Base-by-base conservation (phyloP, 2,329 filamentous ascomycete genomes). In the Macrophomina pseudophaseolina region DNA sequence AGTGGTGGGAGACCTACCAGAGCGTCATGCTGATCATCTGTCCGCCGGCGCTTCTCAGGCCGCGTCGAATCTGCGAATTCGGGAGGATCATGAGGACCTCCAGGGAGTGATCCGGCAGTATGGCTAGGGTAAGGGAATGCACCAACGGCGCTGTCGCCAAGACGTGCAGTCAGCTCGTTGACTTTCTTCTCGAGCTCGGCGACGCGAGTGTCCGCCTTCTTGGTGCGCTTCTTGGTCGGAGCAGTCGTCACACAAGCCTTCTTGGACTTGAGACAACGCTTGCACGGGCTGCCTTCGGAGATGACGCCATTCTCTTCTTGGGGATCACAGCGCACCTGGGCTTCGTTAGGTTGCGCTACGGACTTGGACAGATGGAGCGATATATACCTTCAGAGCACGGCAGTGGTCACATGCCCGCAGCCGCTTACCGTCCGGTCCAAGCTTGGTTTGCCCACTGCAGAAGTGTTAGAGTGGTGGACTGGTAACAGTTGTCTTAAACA, bases 151-250 rank as follows among this genome's bases (percentile, higher is more conserved):
- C 18, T 38, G 49, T 66, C 88, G 53, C 92, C 89, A 70, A 97
- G 76, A 42, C 88, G 93, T 6, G 92, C 91, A 7, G 92, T 97
- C 75, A 97, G 77, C 8, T 91, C 91, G 81, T 97, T 93, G 70
- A 97, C 94, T 82, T 96, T 96, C 83, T 90, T 93, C 82, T 97
- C 93, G 62, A 97, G 84, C 81, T 97, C 93, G 8, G 93, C 91
- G 12, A 97, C 93, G 62, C 93, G 86, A 70, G 88, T 94, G 76
- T 97, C 94, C 64, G 92, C 93, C 83, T 97, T 97, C 83, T 94
- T 97, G 81, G 94, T 92, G 52, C 93, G 85, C 80, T 96, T 97
- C 48, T 92, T 80, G 14, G 84, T 88, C 0, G 87, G 92, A 69
- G 88, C 87, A 0, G 92, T 96, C 69, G 77, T 79, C 59, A 79